Evolutionary conservation across 2,329 filamentous ascomycete species (phyloP).

Genomic region (Pseudofabraea citricarpa): DNA sequence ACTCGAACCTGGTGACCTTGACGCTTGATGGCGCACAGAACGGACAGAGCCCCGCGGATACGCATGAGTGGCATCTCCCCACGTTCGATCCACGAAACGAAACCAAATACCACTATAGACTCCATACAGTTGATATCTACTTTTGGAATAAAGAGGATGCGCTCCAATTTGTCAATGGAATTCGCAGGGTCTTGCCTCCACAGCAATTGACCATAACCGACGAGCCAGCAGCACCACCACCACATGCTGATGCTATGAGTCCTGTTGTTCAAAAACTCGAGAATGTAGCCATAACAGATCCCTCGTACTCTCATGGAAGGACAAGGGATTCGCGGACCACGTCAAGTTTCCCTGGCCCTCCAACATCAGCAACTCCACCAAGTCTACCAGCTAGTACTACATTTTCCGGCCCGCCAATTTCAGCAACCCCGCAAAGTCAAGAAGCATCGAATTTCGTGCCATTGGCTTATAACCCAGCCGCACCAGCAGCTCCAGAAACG

Average conservation of each 20-base stretch:
- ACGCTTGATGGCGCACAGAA: slow-evolving; percentile 46
- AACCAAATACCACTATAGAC: slow-evolving; percentile 73
- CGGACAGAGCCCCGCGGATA: slow-evolving; percentile 26
- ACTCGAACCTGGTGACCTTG: slow-evolving; percentile 66
- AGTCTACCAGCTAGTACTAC: not conserved
- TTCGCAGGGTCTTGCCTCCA: slow-evolving; percentile 59
- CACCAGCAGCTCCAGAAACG: slow-evolving; percentile 68
- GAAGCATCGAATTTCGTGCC: slow-evolving; percentile 49
- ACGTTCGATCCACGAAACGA: slow-evolving; percentile 68
- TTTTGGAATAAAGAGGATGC: slow-evolving; percentile 75
- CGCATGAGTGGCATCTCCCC: slow-evolving; percentile 70
- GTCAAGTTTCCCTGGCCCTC: slow-evolving; percentile 5
- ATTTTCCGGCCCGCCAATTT: slow-evolving; percentile 26
- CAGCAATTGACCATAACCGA: slow-evolving; percentile 59
- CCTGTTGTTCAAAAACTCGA: slow-evolving; percentile 71
- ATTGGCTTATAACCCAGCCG: slow-evolving; percentile 75
- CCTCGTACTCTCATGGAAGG: slow-evolving; percentile 36
- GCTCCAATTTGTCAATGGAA: slow-evolving; percentile 62
- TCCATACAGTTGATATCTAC: slow-evolving; percentile 73
- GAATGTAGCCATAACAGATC: slow-evolving; percentile 60
- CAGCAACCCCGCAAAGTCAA: slow-evolving; percentile 28
- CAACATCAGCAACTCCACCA: not conserved
- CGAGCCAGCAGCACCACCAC: slow-evolving; percentile 51
- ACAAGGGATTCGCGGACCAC: slow-evolving; percentile 22
- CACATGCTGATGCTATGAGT: slow-evolving; percentile 49